These are phyloP conservation scores for Vaucheria bursata DNA, from an alignment of 352 stramenopile genomes.

Conservation along the genomic window DNA sequence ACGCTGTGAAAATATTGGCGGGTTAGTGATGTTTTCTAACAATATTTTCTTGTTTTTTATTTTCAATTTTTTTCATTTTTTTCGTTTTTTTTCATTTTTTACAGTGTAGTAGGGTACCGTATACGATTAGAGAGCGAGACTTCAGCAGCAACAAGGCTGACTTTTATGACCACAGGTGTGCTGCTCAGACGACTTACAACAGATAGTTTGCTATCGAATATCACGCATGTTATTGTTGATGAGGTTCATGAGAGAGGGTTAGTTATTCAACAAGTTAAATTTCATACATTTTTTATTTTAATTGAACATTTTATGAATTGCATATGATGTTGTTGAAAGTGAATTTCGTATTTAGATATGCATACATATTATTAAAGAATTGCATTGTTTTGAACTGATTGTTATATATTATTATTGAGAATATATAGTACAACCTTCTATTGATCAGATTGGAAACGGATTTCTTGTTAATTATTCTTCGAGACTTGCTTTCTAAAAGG, in stretches of 20 bases:
- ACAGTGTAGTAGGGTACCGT: conserved; percentile 71
- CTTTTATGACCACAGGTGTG: conserved; percentile 91
- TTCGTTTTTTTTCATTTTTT: neutral
- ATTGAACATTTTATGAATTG: neutral
- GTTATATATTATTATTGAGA: neutral
- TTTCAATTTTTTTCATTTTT: too few species aligned
- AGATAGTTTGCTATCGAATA: conserved; percentile 61
- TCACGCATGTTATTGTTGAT: conserved; percentile 90
- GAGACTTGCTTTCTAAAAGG: conserved; percentile 62
- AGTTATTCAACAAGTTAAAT: neutral
- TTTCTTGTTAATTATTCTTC: conserved; percentile 84
- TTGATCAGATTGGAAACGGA: conserved; percentile 76
- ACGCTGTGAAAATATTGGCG: conserved; percentile 65
- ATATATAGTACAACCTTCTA: neutral
- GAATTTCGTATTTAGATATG: too few species aligned
- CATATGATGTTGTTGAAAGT: too few species aligned
- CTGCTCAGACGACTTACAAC: conserved; percentile 79
- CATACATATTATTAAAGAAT: too few species aligned
- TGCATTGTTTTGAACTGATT: neutral
- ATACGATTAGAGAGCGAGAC: conserved; percentile 82
- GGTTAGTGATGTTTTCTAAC: too few species aligned
- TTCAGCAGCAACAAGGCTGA: conserved; percentile 67
- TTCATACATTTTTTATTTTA: neutral
- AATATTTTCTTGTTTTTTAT: too few species aligned
- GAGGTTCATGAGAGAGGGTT: conserved; percentile 77